phyloP scores from a whole-genome alignment of 164 flowering plant genomes.

The Euptelea pleiosperma region DNA sequence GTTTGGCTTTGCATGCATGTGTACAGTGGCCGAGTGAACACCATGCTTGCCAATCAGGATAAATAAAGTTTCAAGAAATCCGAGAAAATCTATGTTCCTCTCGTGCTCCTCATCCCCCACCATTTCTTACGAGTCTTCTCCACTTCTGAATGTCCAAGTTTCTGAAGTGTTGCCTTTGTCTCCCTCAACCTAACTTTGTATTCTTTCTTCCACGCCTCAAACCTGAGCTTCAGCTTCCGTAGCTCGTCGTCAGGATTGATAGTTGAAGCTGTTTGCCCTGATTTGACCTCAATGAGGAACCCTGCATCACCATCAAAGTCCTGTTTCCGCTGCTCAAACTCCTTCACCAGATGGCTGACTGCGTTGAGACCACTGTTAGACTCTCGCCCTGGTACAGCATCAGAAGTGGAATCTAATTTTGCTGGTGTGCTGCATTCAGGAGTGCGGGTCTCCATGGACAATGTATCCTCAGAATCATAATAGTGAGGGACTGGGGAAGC shows the following conservation, averaged over 20 bases:
- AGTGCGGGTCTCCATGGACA: slow-evolving; percentile 50
- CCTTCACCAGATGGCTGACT: slow-evolving; percentile 47
- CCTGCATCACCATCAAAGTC: slow-evolving; percentile 66
- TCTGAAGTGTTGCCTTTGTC: slow-evolving; percentile 53
- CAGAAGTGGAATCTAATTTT: slow-evolving; percentile 25
- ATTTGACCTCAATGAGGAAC: slow-evolving; percentile 42
- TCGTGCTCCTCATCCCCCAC: slow-evolving; percentile 61
- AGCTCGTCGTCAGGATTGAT: slow-evolving; percentile 54
- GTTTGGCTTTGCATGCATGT: neutral
- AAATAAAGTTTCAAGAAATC: neutral
- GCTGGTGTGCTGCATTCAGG: slow-evolving; percentile 58
- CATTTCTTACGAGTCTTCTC: slow-evolving; percentile 53
- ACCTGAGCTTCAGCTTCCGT: slow-evolving; percentile 52
- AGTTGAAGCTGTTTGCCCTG: slow-evolving; percentile 30
- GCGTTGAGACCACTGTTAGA: slow-evolving; percentile 33
- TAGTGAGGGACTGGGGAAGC: slow-evolving; percentile 34
- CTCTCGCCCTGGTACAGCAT: slow-evolving; percentile 28
- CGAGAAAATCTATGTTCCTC: slow-evolving; percentile 12
- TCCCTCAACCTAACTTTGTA: slow-evolving; percentile 60
- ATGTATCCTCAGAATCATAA: slow-evolving; percentile 64
- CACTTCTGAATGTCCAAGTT: slow-evolving; percentile 42
- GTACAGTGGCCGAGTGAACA: neutral
- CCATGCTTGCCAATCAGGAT: neutral
- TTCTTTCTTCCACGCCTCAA: slow-evolving; percentile 80
- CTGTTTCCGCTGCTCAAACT: slow-evolving; percentile 63